Conservation (phyloP, 257 asterid genomes). For the Ophiorrhiza pumila region DNA sequence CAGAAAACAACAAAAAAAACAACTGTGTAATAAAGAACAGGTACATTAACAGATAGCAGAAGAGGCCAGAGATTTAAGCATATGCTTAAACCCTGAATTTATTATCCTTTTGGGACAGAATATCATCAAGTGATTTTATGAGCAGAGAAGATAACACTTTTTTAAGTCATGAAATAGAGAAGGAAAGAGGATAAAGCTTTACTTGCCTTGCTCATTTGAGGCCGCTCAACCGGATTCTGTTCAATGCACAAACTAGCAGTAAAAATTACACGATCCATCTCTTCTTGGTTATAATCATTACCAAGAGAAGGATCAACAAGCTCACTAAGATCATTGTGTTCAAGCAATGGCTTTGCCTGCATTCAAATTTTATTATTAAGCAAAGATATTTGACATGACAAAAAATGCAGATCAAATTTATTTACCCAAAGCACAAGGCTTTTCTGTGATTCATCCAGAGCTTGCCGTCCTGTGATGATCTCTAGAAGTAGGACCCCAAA, state of each 20-base stretch:
- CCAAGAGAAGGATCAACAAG: conserved; percentile 53
- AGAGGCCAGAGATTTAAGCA: background rate
- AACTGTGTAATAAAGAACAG: background rate
- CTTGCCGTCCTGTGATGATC: conserved; percentile 56
- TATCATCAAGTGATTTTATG: background rate
- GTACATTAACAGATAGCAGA: background rate
- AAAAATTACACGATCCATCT: conserved; percentile 42
- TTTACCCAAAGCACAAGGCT: conserved; percentile 71
- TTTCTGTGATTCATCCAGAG: conserved; percentile 49
- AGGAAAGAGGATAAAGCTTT: background rate
- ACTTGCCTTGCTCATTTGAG: conserved; percentile 64
- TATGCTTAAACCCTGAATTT: background rate
- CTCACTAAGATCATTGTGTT: conserved; percentile 27
- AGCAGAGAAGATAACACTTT: background rate
- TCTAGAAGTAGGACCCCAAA: conserved; percentile 73
- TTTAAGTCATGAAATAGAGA: background rate
- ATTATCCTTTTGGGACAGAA: background rate
- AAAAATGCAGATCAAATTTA: conserved; percentile 8
- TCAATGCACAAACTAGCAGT: conserved; percentile 56
- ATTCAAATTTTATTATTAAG: background rate
- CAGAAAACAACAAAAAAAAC: background rate
- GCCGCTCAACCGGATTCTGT: conserved; percentile 49
- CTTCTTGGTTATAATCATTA: conserved; percentile 30
- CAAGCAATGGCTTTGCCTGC: conserved; percentile 68
- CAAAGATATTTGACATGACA: conserved; percentile 1